A percentile compares a stretch with the other conserved stretches of the same genome.
Conservation (phyloP, 2,329 filamentous ascomycete genomes). For the Penicillium sp. region DNA sequence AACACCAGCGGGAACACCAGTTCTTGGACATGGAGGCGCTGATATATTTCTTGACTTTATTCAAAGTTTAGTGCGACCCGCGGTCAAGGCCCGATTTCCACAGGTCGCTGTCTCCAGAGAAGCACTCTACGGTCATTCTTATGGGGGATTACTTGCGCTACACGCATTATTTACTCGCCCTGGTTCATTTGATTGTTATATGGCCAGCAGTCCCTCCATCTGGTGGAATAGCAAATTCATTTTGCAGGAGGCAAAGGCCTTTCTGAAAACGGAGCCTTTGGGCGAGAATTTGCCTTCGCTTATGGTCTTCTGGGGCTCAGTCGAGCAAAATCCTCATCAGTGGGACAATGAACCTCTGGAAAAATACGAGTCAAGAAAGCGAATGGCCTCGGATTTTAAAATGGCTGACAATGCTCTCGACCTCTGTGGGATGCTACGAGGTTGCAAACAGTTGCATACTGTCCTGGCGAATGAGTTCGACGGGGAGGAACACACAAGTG, state of each 20-base stretch:
- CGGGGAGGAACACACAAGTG: constrained; percentile 35
- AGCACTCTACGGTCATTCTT: constrained; percentile 53
- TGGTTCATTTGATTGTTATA: constrained; percentile 46
- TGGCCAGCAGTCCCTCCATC: constrained; percentile 51
- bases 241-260: constrained; percentile 32
- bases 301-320: constrained; percentile 33
- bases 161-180: constrained; percentile 48
- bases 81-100: constrained; percentile 10
- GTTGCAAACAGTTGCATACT: constrained; percentile 15
- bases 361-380: constrained; percentile 30
- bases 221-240: constrained; percentile 51
- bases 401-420: constrained; percentile 28
- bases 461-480: constrained; percentile 24
- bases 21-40: constrained; percentile 6
- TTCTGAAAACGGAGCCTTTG: constrained; percentile 21
- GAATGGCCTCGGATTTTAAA: constrained; percentile 15
- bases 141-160: constrained; percentile 51
- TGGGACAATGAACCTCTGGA: constrained; percentile 34
- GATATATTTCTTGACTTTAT: constrained; percentile 18
- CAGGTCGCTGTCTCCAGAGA: constrained; percentile 34
- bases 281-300: constrained; percentile 24
- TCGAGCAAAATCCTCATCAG: constrained; percentile 34
- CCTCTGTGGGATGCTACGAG: constrained; percentile 19
- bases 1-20: not conserved
- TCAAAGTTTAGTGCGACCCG: constrained; percentile 5